phyloP scores from a whole-genome alignment of 2,329 filamentous ascomycete species.

The Cladosporium oxysporum region DNA sequence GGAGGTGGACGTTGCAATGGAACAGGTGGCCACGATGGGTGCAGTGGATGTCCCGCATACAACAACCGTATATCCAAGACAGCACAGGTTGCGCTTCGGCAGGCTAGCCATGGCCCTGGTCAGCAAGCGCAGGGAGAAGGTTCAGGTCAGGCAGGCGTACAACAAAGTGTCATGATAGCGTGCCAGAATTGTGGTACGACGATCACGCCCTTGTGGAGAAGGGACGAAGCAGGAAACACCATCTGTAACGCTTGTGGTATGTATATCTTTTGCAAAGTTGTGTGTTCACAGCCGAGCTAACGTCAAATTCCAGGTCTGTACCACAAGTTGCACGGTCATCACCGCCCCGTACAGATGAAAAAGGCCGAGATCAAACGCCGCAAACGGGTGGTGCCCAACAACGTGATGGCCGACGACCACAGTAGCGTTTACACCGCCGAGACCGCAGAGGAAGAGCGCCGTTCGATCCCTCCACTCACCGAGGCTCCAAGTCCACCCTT shows the following conservation, averaged over 20 bases:
- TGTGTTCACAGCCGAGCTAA: constrained; percentile 7
- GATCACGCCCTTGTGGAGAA: constrained; percentile 91
- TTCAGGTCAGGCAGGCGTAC: constrained; percentile 9
- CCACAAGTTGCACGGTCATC: constrained; percentile 91
- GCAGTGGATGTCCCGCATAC: constrained; percentile 92
- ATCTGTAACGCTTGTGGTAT: constrained; percentile 98
- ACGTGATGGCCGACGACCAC: constrained; percentile 46
- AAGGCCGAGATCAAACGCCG: constrained; percentile 94
- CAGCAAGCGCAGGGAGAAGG: constrained; percentile 14
- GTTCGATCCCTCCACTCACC: constrained; percentile 13
- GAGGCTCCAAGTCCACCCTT: constrained; percentile 12
- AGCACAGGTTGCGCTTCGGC: constrained; percentile 66
- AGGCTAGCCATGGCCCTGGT: constrained; percentile 25
- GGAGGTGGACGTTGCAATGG: constrained; percentile 95
- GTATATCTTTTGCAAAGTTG: constrained; percentile 3
- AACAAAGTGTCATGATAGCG: constrained; percentile 71
- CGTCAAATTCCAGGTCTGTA: constrained; percentile 69
- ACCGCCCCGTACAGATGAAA: constrained; percentile 97
- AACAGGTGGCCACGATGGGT: constrained; percentile 91
- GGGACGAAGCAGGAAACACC: constrained; percentile 91
- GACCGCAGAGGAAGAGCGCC: constrained; percentile 15
- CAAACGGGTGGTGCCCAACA: constrained; percentile 87
- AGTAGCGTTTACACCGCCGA: constrained; percentile 12
- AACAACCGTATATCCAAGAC: constrained; percentile 95
- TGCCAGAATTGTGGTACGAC: constrained; percentile 98